Evolutionary conservation across 768 basidiomycete species (phyloP), one percentile per base, ranked within the genome.

Genomic region (Gelatoporia subvermispora): DNA sequence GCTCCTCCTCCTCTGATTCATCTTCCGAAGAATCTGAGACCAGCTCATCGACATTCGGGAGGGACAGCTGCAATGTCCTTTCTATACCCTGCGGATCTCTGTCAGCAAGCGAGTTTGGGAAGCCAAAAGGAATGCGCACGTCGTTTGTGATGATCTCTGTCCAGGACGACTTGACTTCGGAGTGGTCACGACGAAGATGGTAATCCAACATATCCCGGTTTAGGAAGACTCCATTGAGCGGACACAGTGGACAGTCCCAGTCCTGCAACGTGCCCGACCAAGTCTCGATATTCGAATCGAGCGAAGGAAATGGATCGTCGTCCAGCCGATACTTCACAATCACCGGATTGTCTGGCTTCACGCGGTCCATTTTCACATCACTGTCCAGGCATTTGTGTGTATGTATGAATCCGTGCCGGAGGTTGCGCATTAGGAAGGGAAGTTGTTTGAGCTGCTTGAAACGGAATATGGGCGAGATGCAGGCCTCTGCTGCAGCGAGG

Each of bases 201-300:
- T 57, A 68, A 22, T 57, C 58, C 1, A 84, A 62, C 68, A 76
- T 70, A 22, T 58, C 67, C 11, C 60, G 65, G 20, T 72, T 75
- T 8, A 53, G 41, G 39, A 84, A 78, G 0, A 49, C 50, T 20
- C 64, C 66, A 41, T 78, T 69, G 9, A 78, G 46, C 31, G 69
- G 66, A 54, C 82, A 84, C n/a, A 83, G 53, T 0, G 82, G 81
- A 54, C 82, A 84, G 35, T 62, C 35, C 71, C 75, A 79, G 2
- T 62, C 54, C 17, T 50, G 52, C 60, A 73, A 64, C 9, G 48
- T 57, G 42, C 63, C 60, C 10, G 52, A 41, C 35, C 54, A 50
- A 34, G 52, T 59, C 23, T 60, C 28, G 5, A 13, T 31, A 31
- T 31, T 13, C 13, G 5, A 7, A 13, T 31, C 28, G 7, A 31